A percentile compares a stretch with the other conserved stretches of the same genome.
phyloP scores from a whole-genome alignment of 768 basidiomycete species.

The Cystofilobasidium macerans region DNA sequence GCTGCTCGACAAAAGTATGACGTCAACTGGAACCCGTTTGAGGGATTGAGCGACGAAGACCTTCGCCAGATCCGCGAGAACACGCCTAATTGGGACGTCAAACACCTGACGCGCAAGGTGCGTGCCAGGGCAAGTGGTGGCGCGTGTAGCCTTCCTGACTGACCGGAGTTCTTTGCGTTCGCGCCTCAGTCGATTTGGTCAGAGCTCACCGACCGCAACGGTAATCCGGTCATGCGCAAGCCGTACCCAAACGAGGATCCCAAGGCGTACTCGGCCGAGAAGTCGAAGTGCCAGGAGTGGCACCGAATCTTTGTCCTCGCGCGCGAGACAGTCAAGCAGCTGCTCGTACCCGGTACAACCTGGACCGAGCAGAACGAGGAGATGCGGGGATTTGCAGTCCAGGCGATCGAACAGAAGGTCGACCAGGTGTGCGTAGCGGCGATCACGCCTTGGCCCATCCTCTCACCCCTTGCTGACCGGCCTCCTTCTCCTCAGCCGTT shows the following conservation, averaged over 20 bases:
- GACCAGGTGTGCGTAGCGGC: not conserved
- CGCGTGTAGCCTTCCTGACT: not conserved
- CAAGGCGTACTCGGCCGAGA: constrained; percentile 4
- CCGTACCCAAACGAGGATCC: not conserved
- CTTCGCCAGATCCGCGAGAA: not conserved
- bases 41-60: not conserved
- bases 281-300: constrained; percentile 6
- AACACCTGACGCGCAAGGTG: constrained; percentile 7
- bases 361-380: constrained; percentile 10
- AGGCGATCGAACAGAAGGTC: constrained; percentile 4
- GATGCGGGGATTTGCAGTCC: not conserved
- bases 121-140: not conserved
- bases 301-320: constrained; percentile 6
- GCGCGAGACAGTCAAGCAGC: not conserved
- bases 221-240: constrained; percentile 8
- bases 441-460: not conserved
- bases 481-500: not conserved
- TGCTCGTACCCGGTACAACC: constrained; percentile 6
- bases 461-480: not conserved
- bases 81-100: constrained; percentile 11
- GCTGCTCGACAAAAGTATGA: not conserved
- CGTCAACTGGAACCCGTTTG: not conserved
- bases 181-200: constrained; percentile 1
- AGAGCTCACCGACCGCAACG: constrained; percentile 11
- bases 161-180: not conserved